phyloP scores from a whole-genome alignment of 441 rosid species.

The Bruguiera hainesii region DNA sequence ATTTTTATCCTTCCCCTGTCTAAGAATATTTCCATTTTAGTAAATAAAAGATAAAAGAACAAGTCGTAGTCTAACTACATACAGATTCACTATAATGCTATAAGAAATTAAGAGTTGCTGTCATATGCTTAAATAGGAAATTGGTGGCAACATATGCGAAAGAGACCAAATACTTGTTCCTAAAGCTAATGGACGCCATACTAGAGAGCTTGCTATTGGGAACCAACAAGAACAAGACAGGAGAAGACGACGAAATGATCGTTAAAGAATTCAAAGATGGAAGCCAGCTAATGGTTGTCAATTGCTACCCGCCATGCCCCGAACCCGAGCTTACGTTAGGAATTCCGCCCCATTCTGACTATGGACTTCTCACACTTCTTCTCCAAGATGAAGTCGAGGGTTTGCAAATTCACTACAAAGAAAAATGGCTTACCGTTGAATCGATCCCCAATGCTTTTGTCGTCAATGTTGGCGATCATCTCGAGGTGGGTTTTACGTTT shows the following conservation, averaged over 20 bases:
- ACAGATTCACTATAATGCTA: neutral
- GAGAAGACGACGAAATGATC: constrained; percentile 33
- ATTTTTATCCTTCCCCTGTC: neutral
- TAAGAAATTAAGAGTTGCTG: neutral
- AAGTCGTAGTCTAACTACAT: neutral
- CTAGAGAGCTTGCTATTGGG: constrained; percentile 45
- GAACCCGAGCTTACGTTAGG: constrained; percentile 83
- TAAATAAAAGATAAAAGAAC: neutral
- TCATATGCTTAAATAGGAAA: constrained; percentile 34
- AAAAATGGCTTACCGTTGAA: constrained; percentile 67
- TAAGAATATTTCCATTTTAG: neutral
- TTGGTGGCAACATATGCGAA: constrained; percentile 57
- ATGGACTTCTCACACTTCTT: constrained; percentile 79
- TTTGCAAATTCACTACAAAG: constrained; percentile 52
- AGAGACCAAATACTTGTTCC: constrained; percentile 53
- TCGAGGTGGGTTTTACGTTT: constrained; percentile 48
- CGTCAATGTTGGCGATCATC: constrained; percentile 84
- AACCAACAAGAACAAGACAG: constrained; percentile 2
- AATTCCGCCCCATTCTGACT: constrained; percentile 91
- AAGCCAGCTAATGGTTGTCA: constrained; percentile 69
- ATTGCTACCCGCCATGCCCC: constrained; percentile 81
- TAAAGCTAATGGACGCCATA: constrained; percentile 57
- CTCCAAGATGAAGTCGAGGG: constrained; percentile 84
- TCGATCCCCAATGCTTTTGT: constrained; percentile 71
- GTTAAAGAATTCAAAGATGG: constrained; percentile 42